Evolutionary conservation across 1,139 yeast species (phyloP).

Genomic region (Yamadazyma sp.): DNA sequence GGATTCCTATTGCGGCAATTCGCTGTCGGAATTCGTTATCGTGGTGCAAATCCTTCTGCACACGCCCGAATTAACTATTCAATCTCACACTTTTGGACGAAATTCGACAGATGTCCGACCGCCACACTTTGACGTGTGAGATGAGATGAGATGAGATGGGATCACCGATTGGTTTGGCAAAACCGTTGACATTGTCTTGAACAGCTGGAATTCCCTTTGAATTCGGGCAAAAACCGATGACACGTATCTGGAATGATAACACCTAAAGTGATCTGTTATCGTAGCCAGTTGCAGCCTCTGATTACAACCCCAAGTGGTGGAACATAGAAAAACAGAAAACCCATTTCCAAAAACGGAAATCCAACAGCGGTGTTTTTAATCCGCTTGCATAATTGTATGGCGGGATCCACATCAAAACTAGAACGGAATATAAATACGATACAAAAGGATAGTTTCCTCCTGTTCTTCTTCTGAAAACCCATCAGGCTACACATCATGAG

Average conservation of each 20-base stretch:
- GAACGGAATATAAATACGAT: neutral
- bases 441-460: neutral
- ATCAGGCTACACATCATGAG: neutral
- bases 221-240: no score
- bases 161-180: no score
- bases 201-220: no score
- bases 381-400: neutral
- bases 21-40: conserved; percentile 1
- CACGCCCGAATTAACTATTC: neutral
- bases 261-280: no score
- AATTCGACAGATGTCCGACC: neutral
- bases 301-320: no score
- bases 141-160: neutral
- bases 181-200: no score
- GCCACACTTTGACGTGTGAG: neutral
- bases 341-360: neutral
- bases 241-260: no score
- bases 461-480: neutral
- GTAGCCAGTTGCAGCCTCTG: no score
- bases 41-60: neutral
- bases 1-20: conserved; percentile 4
- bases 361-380: neutral
- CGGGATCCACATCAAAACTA: neutral
- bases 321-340: no score
- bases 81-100: no score